A percentile compares a stretch with the other conserved stretches of the same genome.
Conservation (phyloP, 2,329 filamentous ascomycete species). For the Penicillium olsonii region DNA sequence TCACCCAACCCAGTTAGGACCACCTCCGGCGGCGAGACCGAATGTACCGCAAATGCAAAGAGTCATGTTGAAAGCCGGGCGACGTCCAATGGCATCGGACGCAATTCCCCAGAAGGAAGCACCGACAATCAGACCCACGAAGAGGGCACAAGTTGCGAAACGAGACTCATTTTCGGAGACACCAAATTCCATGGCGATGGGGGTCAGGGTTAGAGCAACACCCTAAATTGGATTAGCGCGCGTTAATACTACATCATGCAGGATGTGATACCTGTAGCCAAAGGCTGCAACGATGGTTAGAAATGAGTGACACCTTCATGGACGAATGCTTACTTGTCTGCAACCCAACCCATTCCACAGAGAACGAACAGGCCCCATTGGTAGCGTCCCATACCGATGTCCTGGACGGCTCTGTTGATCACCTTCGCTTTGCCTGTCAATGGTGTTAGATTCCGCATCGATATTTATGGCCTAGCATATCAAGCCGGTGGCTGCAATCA, state of each 20-base stretch:
- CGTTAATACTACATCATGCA: not conserved
- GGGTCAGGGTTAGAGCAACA: constrained; percentile 73
- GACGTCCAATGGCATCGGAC: constrained; percentile 74
- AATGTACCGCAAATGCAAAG: constrained; percentile 73
- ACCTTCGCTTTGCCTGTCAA: constrained; percentile 70
- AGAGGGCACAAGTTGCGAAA: constrained; percentile 76
- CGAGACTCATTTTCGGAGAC: constrained; percentile 70
- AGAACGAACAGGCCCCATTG: constrained; percentile 82
- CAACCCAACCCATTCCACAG: constrained; percentile 85
- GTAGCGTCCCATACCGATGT: constrained; percentile 85
- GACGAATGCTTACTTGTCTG: constrained; percentile 66
- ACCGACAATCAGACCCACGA: constrained; percentile 72
- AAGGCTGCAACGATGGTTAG: constrained; percentile 51
- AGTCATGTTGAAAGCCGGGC: constrained; percentile 76
- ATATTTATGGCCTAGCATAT: not conserved
- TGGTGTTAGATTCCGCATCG: not conserved
- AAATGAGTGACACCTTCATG: no score
- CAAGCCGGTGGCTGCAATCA: no score
- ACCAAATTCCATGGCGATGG: constrained; percentile 59
- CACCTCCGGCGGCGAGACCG: constrained; percentile 69
- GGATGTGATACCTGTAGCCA: constrained; percentile 64
- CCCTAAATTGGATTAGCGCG: constrained; percentile 52
- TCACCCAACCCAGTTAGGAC: constrained; percentile 62
- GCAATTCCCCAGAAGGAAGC: constrained; percentile 78
- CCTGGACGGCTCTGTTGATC: constrained; percentile 80